Conservation (phyloP, 2,329 filamentous ascomycete species). For the Colletotrichum sp. region DNA sequence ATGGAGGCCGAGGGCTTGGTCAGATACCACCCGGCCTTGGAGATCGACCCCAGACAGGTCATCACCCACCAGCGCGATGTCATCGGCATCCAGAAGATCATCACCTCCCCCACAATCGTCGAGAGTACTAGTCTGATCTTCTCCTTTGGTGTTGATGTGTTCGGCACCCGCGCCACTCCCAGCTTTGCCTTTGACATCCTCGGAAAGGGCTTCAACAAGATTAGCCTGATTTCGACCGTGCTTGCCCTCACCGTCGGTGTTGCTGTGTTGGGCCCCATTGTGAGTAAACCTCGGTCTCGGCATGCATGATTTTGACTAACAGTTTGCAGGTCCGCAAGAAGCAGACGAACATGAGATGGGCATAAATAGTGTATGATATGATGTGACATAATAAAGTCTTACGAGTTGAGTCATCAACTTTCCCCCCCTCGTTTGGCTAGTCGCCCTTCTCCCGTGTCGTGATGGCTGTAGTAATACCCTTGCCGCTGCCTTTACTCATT, state of each 20-base stretch:
- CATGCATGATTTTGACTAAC: constrained; percentile 33
- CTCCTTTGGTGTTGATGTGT: constrained; percentile 87
- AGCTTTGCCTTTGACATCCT: constrained; percentile 91
- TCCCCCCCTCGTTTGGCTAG: not conserved
- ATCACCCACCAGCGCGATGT: constrained; percentile 85
- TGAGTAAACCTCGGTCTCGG: constrained; percentile 49
- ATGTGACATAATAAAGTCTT: constrained; percentile 12
- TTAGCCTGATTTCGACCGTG: constrained; percentile 84
- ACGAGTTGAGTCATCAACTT: not conserved
- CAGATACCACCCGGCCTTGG: constrained; percentile 76
- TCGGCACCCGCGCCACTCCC: constrained; percentile 84
- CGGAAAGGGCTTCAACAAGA: constrained; percentile 91
- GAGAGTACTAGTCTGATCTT: constrained; percentile 93
- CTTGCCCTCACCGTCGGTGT: constrained; percentile 80
- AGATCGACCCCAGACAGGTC: constrained; percentile 81
- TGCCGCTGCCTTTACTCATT: too few species aligned
- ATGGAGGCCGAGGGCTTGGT: constrained; percentile 79
- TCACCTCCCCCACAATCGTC: constrained; percentile 77
- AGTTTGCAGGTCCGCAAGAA: constrained; percentile 59
- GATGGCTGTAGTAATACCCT: not conserved
- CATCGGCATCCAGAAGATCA: constrained; percentile 72
- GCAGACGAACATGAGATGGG: constrained; percentile 71
- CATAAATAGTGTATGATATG: constrained; percentile 9
- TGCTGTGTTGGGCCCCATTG: constrained; percentile 80
- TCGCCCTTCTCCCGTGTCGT: not conserved